These are phyloP conservation scores for Nakazawaea anatomiae DNA, from an alignment of 805 yeast genomes.

Conservation along the genomic window DNA sequence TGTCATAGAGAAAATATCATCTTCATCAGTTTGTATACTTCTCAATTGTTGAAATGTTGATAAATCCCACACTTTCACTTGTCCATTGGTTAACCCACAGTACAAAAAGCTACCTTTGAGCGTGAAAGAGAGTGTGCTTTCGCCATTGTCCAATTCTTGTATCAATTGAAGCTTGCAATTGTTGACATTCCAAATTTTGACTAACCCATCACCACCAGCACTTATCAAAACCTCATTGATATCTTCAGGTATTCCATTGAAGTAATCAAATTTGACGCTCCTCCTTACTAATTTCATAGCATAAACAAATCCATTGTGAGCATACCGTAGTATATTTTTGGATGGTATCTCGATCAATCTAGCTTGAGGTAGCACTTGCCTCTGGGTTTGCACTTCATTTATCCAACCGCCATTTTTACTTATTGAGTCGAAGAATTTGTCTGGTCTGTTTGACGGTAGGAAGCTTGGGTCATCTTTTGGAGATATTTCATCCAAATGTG, in stretches of 20 bases:
- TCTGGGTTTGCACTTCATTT: not conserved
- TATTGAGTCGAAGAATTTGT: conserved; percentile 82
- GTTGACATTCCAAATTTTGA: conserved; percentile 69
- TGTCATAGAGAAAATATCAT: conserved; percentile 57
- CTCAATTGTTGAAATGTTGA: conserved; percentile 67
- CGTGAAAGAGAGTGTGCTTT: conserved; percentile 66
- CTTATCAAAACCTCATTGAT: conserved; percentile 40
- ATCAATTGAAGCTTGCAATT: conserved; percentile 19
- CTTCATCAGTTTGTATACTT: conserved; percentile 33
- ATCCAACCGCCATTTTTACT: conserved; percentile 66
- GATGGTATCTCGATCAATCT: conserved; percentile 62
- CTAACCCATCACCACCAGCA: conserved; percentile 89
- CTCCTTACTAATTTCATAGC: conserved; percentile 40
- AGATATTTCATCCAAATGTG: conserved; percentile 30
- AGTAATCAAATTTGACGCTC: conserved; percentile 14
- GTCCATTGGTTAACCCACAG: conserved; percentile 75
- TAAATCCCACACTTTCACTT: conserved; percentile 80
- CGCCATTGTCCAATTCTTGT: conserved; percentile 52
- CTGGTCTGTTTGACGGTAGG: conserved; percentile 64
- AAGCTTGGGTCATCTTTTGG: conserved; percentile 25
- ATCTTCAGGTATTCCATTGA: conserved; percentile 18
- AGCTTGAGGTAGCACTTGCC: conserved; percentile 4
- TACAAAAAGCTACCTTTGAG: conserved; percentile 64
- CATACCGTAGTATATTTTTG: conserved; percentile 64
- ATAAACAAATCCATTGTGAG: conserved; percentile 89